Evolutionary conservation across 768 basidiomycete species (phyloP).

Genomic region (Podaxis rugospora): DNA sequence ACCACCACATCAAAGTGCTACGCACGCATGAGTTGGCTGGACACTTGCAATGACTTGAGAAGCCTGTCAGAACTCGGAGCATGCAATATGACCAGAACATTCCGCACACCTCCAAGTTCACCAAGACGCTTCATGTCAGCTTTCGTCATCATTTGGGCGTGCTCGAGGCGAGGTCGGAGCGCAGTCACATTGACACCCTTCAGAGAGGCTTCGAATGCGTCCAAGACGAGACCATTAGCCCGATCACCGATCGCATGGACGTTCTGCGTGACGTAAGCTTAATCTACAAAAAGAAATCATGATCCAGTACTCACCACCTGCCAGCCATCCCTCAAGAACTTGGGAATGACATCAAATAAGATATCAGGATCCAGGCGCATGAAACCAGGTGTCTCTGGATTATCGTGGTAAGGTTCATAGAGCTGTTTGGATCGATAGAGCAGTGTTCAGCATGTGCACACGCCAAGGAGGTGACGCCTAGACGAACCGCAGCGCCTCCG

Average conservation of each 20-base stretch:
- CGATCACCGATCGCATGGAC: constrained; percentile 86
- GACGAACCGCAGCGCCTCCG: constrained; percentile 80
- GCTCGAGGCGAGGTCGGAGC: constrained; percentile 78
- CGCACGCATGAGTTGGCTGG: constrained; percentile 86
- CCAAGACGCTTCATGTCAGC: constrained; percentile 75
- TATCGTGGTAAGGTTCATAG: constrained; percentile 78
- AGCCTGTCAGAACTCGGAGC: constrained; percentile 7
- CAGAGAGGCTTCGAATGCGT: constrained; percentile 74
- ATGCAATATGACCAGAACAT: neutral
- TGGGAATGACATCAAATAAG: constrained; percentile 58
- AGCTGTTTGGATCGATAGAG: constrained; percentile 37
- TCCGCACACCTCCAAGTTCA: constrained; percentile 64
- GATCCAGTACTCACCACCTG: constrained; percentile 65
- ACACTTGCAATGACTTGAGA: constrained; percentile 79
- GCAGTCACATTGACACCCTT: constrained; percentile 57
- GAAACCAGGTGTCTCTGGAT: constrained; percentile 70
- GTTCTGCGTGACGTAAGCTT: constrained; percentile 45
- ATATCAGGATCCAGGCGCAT: constrained; percentile 66
- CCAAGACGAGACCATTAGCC: constrained; percentile 79
- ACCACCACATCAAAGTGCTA: constrained; percentile 13
- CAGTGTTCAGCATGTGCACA: neutral
- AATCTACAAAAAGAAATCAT: neutral
- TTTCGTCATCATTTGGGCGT: constrained; percentile 83
- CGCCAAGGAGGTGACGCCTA: constrained; percentile 4
- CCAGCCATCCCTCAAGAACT: constrained; percentile 79